Percentiles rank a stretch among this genome's conserved stretches.
phyloP scores from a whole-genome alignment of 345 rosid genomes.

The Populus nigra region DNA sequence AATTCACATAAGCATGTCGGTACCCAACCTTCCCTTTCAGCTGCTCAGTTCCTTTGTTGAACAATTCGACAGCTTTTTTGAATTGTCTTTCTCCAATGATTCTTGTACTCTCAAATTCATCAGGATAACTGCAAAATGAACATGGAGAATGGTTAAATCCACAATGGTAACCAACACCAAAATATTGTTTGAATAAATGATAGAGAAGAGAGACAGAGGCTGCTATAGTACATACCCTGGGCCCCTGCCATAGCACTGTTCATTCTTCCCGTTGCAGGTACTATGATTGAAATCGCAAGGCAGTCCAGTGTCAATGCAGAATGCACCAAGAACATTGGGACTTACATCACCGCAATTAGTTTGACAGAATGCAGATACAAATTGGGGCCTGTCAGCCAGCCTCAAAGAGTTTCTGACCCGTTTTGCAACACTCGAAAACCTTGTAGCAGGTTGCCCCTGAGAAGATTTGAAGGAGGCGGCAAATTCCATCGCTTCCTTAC shows the following conservation, averaged over 20 bases:
- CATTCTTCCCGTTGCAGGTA: slow-evolving; percentile 87
- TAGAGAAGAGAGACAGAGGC: neutral
- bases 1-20: slow-evolving; percentile 68
- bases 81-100: slow-evolving; percentile 90
- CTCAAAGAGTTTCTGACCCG: slow-evolving; percentile 75
- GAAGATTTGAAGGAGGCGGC: slow-evolving; percentile 74
- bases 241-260: slow-evolving; percentile 88
- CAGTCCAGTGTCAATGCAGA: slow-evolving; percentile 77
- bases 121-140: slow-evolving; percentile 62
- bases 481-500: slow-evolving; percentile 72
- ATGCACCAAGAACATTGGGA: slow-evolving; percentile 92
- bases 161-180: neutral
- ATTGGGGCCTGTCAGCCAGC: slow-evolving; percentile 65
- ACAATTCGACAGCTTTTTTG: slow-evolving; percentile 67
- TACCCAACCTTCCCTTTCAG: slow-evolving; percentile 71
- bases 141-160: neutral
- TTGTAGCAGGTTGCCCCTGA: slow-evolving; percentile 63
- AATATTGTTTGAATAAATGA: neutral
- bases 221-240: slow-evolving; percentile 60
- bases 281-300: slow-evolving; percentile 96
- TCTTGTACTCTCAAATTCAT: slow-evolving; percentile 93
- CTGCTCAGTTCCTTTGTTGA: slow-evolving; percentile 70
- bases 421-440: slow-evolving; percentile 54
- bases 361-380: slow-evolving; percentile 95
- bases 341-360: slow-evolving; percentile 95